Percentiles rank a stretch among this genome's conserved stretches.
Evolutionary conservation across 2,329 filamentous ascomycete species (phyloP).

Genomic region (Phyllosticta paracitricarpa): DNA sequence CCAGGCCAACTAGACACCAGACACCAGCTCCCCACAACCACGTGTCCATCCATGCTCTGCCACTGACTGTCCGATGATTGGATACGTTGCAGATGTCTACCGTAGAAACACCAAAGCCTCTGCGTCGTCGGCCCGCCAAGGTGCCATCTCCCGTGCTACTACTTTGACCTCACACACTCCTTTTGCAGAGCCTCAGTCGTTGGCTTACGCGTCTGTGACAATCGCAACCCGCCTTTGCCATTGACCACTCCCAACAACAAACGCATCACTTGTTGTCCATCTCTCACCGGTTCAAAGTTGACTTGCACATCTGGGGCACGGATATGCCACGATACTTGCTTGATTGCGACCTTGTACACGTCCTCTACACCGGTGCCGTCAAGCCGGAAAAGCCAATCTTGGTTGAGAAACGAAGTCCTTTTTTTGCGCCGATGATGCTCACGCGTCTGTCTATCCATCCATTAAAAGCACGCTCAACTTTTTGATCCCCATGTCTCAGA

Average conservation of each 20-base stretch:
- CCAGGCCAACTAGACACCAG: not conserved
- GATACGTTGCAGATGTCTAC: not conserved
- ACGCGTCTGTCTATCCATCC: not conserved
- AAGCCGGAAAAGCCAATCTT: not conserved
- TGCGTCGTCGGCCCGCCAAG: not conserved
- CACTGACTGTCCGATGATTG: not conserved
- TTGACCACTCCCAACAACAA: not conserved
- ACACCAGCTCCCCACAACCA: not conserved
- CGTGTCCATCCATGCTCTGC: not conserved
- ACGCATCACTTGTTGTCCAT: not conserved
- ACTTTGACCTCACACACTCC: not conserved
- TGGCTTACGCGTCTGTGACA: not conserved
- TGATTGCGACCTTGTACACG: not conserved
- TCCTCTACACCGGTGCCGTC: not conserved
- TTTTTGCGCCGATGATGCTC: not conserved
- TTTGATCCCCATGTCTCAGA: not conserved
- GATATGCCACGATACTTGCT: not conserved
- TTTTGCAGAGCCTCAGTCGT: not conserved
- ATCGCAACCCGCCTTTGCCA: not conserved
- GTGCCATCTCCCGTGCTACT: not conserved
- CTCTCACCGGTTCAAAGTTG: not conserved
- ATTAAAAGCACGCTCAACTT: not conserved
- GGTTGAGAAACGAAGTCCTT: not conserved
- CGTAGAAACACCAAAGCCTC: not conserved
- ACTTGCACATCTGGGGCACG: not conserved